Base-by-base conservation (phyloP, 305 asterid genomes). In the Fraxinus baroniana region DNA sequence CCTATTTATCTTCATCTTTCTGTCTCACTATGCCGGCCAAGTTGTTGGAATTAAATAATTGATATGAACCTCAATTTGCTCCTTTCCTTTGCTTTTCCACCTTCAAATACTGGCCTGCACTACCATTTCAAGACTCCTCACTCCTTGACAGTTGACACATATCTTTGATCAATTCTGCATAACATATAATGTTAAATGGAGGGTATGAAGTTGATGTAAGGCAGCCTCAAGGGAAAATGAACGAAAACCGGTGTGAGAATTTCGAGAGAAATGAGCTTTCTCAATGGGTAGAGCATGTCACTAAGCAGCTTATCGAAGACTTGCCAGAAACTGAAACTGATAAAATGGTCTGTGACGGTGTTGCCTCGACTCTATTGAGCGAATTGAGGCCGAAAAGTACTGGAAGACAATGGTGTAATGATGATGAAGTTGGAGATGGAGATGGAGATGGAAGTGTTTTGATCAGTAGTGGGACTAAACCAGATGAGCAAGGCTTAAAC, bases 21-120 rank as follows among this genome's bases (percentile, higher is more conserved):
- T 89, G 97, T 91, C 95, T 81, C 44, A 86, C 87, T 90, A 88
- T 90, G 97, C 97, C 96, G 97, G 97, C 98, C 88, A 82, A 79
- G 76, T 87, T 74, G 9, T 83, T 55, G 62, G 71, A 79, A 79
- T 80, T 32, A 78, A 83, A 80, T 80, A 71, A 70, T 41, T 10
- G 24, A 75, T 52, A 30, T 30, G 33, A 20, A 70, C 71, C 75
- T 80, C 73, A 77, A 39, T 13, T 52, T 13, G 18, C 83, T 79
- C 57, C 46, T 74, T 79, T 60, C 35, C 66, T 60, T 77, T 81
- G 81, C 66, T 17, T 78, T 46, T 80, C 80, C 73, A 60, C 83
- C 91, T 88, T 81, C 87, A 86, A 80, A 87, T 87, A 87, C 87
- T 76, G 62, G 85, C 86, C 83, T 82, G 82, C 89, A 82, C 84